Conservation (phyloP, 371 early-diverging fungal genomes). For the Zychaea mexicana region DNA sequence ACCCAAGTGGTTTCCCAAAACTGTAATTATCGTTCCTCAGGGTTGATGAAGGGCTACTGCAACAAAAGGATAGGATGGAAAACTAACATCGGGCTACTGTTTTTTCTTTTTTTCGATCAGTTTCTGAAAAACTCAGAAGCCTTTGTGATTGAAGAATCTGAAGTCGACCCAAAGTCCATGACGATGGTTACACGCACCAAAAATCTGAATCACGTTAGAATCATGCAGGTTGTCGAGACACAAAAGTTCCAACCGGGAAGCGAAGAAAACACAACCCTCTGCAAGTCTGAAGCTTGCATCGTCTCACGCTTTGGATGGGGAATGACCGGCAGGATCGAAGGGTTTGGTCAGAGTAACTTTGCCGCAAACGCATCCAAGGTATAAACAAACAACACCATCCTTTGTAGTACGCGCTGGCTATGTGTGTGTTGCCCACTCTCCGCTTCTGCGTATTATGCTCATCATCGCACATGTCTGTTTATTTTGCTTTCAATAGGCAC, state of each 20-base stretch:
- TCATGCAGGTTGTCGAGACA: conserved; percentile 92
- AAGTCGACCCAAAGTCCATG: conserved; percentile 74
- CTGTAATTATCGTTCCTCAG: conserved; percentile 31
- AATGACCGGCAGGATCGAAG: conserved; percentile 80
- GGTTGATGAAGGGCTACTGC: too few species aligned
- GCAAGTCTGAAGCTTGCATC: conserved; percentile 84
- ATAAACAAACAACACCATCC: neutral
- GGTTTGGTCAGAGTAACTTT: conserved; percentile 87
- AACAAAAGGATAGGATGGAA: too few species aligned
- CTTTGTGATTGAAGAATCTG: conserved; percentile 85
- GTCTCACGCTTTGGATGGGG: conserved; percentile 90
- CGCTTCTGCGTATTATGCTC: too few species aligned
- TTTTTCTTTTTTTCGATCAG: too few species aligned
- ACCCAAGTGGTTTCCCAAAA: conserved; percentile 86
- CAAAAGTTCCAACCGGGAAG: conserved; percentile 69
- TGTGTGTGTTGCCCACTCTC: too few species aligned
- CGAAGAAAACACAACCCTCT: conserved; percentile 65
- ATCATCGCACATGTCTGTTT: neutral
- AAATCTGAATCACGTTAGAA: conserved; percentile 90
- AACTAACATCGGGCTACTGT: too few species aligned
- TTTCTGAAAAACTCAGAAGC: conserved; percentile 75
- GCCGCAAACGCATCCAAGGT: conserved; percentile 83
- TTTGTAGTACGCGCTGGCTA: neutral
- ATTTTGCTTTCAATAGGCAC: conserved; percentile 54
- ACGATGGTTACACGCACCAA: conserved; percentile 84